Base-by-base conservation (phyloP, 306 rosid species). In the Casuarina glauca region DNA sequence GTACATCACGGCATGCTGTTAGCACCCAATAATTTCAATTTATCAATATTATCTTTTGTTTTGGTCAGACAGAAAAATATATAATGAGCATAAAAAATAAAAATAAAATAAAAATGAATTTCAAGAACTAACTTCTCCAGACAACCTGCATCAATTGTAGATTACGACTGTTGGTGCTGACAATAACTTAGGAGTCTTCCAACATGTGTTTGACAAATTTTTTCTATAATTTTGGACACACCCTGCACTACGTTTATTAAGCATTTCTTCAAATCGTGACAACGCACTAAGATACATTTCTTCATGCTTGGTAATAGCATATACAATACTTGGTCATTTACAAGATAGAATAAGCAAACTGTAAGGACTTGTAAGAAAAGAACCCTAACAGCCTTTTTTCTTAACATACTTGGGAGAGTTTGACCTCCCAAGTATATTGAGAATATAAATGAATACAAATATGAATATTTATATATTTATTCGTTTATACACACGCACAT, bases 1-100 rank as follows among this genome's bases (percentile, higher is more conserved):
- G 49, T 41, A 15, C 49, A 66, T 66, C 70, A 66, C n/a, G 20
- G 48, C 48, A 41, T 66, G 50, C 46, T n/a, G 70, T 20, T 66
- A 66, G 49, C 71, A 39, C 32, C 71, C 50, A 41, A 35, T 35
- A 62, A 62, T 62, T 62, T 9, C 35, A 19, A n/a, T 52, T 52
- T 52, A 48, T 48, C 13, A 8, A 48, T 48, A 48, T 48, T 48
- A 10, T 9, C 32, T 9, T 58, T 57, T 57, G 5, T 4, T 48
- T 48, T 9, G 16, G 39, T 58, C 39, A 26, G 13, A 48, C 3
- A 48, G 12, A 9, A 46, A 46, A 26, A 48, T 8, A 9, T 48
- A 15, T 51, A 16, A 3, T 13, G 11, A 51, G 3, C 15, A 52
- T 15, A 12, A 52, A 52, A 52, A 3, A 16, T 13, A 1, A 46